Percentiles rank a stretch among this genome's conserved stretches.
Conservation (phyloP, 495 filamentous ascomycete species). For the Cudoniella acicularis region DNA sequence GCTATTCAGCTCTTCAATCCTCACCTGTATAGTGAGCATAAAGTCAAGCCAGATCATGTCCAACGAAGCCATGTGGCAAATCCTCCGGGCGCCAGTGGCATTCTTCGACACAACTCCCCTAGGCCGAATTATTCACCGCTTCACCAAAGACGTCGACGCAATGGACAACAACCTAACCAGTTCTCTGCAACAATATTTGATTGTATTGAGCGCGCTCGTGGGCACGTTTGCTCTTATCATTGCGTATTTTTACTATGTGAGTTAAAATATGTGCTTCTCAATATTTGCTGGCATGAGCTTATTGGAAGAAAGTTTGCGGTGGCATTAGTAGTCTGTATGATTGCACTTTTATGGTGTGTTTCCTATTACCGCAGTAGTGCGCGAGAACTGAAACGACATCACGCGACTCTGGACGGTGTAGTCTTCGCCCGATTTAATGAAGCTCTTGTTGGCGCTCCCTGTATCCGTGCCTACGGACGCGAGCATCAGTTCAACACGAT, state of each 20-base stretch:
- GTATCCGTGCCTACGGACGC: conserved; percentile 83
- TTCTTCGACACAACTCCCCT: conserved; percentile 96
- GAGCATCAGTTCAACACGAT: conserved; percentile 62
- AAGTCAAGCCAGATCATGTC: conserved; percentile 74
- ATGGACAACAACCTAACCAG: conserved; percentile 93
- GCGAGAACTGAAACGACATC: conserved; percentile 90
- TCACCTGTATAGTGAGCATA: conserved; percentile 71
- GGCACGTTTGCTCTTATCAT: conserved; percentile 83
- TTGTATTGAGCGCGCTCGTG: conserved; percentile 69
- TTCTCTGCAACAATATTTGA: conserved; percentile 81
- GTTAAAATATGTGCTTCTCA: not conserved
- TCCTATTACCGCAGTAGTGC: conserved; percentile 86
- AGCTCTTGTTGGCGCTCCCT: conserved; percentile 72
- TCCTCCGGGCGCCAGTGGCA: conserved; percentile 83
- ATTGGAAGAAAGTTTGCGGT: conserved; percentile 63
- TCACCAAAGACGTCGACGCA: conserved; percentile 86
- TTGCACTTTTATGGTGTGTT: conserved; percentile 74
- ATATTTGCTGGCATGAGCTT: not conserved
- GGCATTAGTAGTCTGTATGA: conserved; percentile 72
- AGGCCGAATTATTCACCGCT: conserved; percentile 92
- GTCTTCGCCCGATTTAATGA: conserved; percentile 88
- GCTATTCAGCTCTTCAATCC: conserved; percentile 60
- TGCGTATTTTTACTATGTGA: conserved; percentile 76
- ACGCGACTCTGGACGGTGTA: conserved; percentile 74
- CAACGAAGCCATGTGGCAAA: conserved; percentile 67